Base-by-base conservation (phyloP, 805 yeast genomes). In the Jamesozyma lodderae region DNA sequence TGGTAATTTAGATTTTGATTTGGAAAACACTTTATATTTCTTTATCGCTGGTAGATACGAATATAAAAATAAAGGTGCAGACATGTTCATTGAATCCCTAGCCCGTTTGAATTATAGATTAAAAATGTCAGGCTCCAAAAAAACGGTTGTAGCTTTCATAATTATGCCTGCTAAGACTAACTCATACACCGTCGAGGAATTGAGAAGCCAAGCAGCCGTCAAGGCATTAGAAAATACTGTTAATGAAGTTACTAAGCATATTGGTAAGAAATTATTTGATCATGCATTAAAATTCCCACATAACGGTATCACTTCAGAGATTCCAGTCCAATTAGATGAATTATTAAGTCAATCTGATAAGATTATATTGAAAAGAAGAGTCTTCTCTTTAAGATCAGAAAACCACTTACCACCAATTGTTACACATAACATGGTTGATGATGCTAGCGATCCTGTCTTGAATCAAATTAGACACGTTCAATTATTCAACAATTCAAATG, bases 1-100 rank as follows among this genome's bases (percentile, higher is more conserved):
- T 62, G 98, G 98, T 37, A 87, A 87, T 60, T 81, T 85, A 59
- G 95, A 92, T 64, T 92, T 92, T 60, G 94, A 86, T 55, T 72
- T 92, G 47, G 95, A 90, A 43, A 85, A 92, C 56, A 92, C 97
- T 7, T 68, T 90, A 44, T 90, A 92, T 63, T 86, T 90, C 63
- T 90, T 90, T 70, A 92, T 87, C 61, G 94, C 97, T 17, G 98
- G 98, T 38, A 77, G 98, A 59, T 90, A 90, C 63, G 98, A 90
- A 68, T 92, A 80, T 63, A 77, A 96, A 57, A 90, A 90, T 62
- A 90, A 90, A 64, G 98, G 98, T 55, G 95, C 86, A 29, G 98
- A 90, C 60, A 80, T 90, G 71, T 90, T 78, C 59, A 85, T 90
- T 51, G 98, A 90, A 64, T 71, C 95, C 2, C 71, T 90, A 43